Base-by-base conservation (phyloP, 1,284 basidiomycete genomes). In the Pascua guehoae region DNA sequence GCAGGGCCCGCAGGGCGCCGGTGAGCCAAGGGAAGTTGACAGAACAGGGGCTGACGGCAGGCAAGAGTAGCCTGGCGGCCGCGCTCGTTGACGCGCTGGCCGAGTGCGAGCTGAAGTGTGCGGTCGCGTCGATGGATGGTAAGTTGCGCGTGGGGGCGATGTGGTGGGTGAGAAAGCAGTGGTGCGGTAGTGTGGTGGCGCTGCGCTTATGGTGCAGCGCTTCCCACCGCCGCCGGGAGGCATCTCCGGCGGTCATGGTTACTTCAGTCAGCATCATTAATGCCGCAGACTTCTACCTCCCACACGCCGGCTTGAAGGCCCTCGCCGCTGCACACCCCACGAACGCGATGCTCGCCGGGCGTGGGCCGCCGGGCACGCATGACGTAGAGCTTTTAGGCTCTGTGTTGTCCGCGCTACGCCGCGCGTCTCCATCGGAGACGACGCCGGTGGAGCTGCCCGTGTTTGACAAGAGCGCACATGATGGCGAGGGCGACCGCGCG, bases 381-480 rank as follows among this genome's bases (percentile, higher is more conserved):
- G 74, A 75, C 55, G 40, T 69, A 1, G 18, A 17, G 2, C 43
- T 57, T 1, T 49, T 63, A 1, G 18, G 44, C 4, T 17, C 41
- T 8, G 51, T 53, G 9, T 51, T 58, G 16, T 0, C 24, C n/a
- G 16, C 32, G 3, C 48, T 60, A 1, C 48, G 39, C 38, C 11
- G 37, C 1, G 40, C 39, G 12, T 32, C 39, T 12, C 24, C 16
- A 10, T 45, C 24, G 8, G 16, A 2, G 15, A 39, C 11, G 12
- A 9, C 18, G 10, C 36, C 54, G 0, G n/a, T 50, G 4, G 17
- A 24, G 17, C 55, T 61, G 1, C 59, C 59, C 12, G 38, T 44
- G 7, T 97, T 93, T 68, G 92, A 97, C 69, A 98, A 98, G 79
- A 88, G 86, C 62, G 71, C 86, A 42, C 84, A 83, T 67, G 74